Percentiles rank a stretch among this genome's conserved stretches.
These are phyloP conservation scores for Hirsutella minnesotensis DNA, from an alignment of 2,329 filamentous ascomycete species.

Conservation along the genomic window DNA sequence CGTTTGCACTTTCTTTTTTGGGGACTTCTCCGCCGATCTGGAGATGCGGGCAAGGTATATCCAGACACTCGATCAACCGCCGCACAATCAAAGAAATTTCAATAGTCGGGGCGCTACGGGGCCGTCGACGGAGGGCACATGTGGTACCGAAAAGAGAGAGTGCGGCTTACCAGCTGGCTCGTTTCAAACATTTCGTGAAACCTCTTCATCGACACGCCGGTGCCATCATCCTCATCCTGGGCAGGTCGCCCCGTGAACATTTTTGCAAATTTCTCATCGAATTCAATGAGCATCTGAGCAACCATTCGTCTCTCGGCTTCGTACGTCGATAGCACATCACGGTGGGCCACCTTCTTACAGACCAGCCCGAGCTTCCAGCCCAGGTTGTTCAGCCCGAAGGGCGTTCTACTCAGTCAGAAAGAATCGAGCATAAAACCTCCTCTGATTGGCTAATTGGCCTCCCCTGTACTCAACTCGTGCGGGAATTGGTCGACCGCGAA, in stretches of 20 bases:
- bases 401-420: too few relatives aligned
- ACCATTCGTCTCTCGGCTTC: constrained; percentile 42
- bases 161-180: constrained; percentile 27
- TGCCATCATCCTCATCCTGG: constrained; percentile 47
- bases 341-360: constrained; percentile 28
- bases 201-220: constrained; percentile 32
- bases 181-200: constrained; percentile 51
- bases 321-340: constrained; percentile 35
- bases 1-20: not conserved
- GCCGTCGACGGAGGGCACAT: too few relatives aligned
- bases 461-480: too few relatives aligned
- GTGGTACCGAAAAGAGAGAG: constrained; percentile 18
- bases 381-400: too few relatives aligned
- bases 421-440: too few relatives aligned
- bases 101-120: too few relatives aligned
- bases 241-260: constrained; percentile 46
- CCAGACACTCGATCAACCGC: too few relatives aligned
- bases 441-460: too few relatives aligned
- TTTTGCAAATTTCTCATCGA: constrained; percentile 45
- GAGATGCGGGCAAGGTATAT: constrained; percentile 10
- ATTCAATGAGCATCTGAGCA: constrained; percentile 54
- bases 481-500: too few relatives aligned
- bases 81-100: too few relatives aligned
- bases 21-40: not conserved
- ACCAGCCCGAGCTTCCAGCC: constrained; percentile 44